A percentile compares a stretch with the other conserved stretches of the same genome.
phyloP scores from a whole-genome alignment of 2,329 filamentous ascomycete species.

The Colletotrichum somersetense region DNA sequence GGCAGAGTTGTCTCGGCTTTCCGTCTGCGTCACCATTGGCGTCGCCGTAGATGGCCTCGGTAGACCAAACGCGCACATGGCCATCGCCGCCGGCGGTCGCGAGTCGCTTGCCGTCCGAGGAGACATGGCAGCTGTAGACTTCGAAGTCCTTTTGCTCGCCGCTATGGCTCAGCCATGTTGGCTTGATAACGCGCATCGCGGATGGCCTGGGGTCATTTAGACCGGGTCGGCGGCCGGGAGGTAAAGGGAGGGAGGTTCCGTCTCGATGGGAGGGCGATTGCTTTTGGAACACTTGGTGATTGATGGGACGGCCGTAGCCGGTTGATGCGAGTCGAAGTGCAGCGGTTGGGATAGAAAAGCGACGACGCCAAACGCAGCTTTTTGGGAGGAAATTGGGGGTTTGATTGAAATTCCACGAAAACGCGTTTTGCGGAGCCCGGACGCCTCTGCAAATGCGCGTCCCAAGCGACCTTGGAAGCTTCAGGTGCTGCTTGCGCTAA shows the following conservation, averaged over 20 bases:
- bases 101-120: conserved; percentile 90
- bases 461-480: conserved; percentile 14
- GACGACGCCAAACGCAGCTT: not conserved
- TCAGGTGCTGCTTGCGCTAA: conserved; percentile 28
- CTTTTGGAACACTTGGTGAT: not conserved
- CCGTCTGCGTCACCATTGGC: conserved; percentile 33
- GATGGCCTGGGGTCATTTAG: conserved; percentile 34
- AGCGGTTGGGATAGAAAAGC: not conserved
- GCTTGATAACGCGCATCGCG: conserved; percentile 89
- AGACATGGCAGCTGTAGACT: conserved; percentile 98
- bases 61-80: conserved; percentile 98
- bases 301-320: not conserved
- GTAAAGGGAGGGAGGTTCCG: not conserved
- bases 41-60: conserved; percentile 87
- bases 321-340: not conserved
- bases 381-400: conserved; percentile 22
- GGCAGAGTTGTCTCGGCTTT: conserved; percentile 92
- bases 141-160: conserved; percentile 99
- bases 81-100: conserved; percentile 97
- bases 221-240: not conserved
- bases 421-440: conserved; percentile 39
- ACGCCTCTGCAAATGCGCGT: conserved; percentile 36
- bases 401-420: conserved; percentile 37
- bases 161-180: conserved; percentile 94
- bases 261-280: not conserved